A percentile compares a stretch with the other conserved stretches of the same genome.
Evolutionary conservation across 75 land plant genomes (phyloP).

Genomic region (Selaginella tamariscina): DNA sequence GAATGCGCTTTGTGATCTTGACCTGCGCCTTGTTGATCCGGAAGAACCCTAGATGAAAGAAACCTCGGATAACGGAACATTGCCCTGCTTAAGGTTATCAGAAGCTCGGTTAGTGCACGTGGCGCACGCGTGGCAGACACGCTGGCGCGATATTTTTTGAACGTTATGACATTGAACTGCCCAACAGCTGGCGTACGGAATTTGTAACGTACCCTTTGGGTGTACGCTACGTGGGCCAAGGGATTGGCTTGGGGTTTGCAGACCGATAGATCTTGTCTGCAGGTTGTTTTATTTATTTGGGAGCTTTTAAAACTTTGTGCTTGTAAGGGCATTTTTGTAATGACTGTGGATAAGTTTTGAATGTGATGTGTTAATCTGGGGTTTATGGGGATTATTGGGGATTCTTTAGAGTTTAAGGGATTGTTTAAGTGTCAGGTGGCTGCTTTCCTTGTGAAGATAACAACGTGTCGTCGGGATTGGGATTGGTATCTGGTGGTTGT

Average conservation of each 20-base stretch:
- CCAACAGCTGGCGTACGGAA: too few species aligned
- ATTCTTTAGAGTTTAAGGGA: too few species aligned
- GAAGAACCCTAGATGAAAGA: background rate
- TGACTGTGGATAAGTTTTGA: too few species aligned
- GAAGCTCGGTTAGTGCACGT: background rate
- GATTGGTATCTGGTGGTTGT: background rate
- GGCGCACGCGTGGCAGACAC: background rate
- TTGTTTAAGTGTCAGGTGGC: background rate
- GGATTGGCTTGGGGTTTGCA: background rate
- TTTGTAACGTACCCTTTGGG: too few species aligned
- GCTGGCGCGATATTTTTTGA: conserved; percentile 1
- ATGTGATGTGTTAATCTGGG: too few species aligned
- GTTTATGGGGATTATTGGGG: too few species aligned
- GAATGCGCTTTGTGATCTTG: too few species aligned
- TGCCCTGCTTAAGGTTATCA: background rate
- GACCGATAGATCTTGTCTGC: conserved; percentile 1
- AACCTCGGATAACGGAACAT: background rate
- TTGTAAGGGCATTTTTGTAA: too few species aligned
- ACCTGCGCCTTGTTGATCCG: background rate
- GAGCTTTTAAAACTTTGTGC: background rate
- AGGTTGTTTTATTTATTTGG: background rate
- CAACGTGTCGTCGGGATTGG: background rate
- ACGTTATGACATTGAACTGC: conserved; percentile 2
- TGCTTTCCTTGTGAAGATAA: background rate
- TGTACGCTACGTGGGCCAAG: background rate